Evolutionary conservation across 441 rosid species (phyloP), one percentile per base, ranked within the genome.

Genomic region (Eutrema salsugineum): DNA sequence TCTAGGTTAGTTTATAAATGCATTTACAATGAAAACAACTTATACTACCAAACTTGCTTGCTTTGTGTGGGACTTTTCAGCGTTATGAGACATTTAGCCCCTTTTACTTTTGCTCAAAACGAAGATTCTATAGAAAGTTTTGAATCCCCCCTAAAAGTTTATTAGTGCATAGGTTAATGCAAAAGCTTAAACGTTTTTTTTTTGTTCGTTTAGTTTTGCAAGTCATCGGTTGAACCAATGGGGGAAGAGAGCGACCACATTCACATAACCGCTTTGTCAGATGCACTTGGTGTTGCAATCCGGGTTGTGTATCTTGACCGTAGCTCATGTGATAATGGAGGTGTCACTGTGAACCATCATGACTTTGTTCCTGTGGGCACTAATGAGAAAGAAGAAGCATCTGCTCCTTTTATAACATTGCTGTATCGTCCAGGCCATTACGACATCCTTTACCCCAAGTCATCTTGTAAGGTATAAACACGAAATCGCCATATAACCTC

Each of bases 181-280:
- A 16, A 65, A 57, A 30, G 4, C 8, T 58, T 9, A 74, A 63
- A 32, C 17, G 47, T 65, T 70, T 79, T 40, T 82, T 40, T 81
- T 6, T 32, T n/a, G n/a, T n/a, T n/a, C n/a, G n/a, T 8, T 17
- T 81, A 95, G 99, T 95, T 95, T 75, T 93, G 99, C 98, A 95
- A 93, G 86, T 82, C 98, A 15, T 84, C 98, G 0, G 98, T 95
- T 75, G 99, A 95, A 80, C 99, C 99, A 7, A 95, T 95, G 99
- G 98, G 99, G 54, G 99, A 95, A 83, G 98, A 93, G 86, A 95
- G 99, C 19, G 99, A 95, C 73, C 99, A 91, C 72, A 91, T 91
- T 55, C 94, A 91, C 85, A 91, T 91, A 71, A 87, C 88, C 27
- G 91, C 97, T 56, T 78, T 94, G 67, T 92, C 99, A 11, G 99